A percentile compares a stretch with the other conserved stretches of the same genome.
These are phyloP conservation scores for Solanum etuberosum DNA, from an alignment of 257 asterid species.

Conservation along the genomic window DNA sequence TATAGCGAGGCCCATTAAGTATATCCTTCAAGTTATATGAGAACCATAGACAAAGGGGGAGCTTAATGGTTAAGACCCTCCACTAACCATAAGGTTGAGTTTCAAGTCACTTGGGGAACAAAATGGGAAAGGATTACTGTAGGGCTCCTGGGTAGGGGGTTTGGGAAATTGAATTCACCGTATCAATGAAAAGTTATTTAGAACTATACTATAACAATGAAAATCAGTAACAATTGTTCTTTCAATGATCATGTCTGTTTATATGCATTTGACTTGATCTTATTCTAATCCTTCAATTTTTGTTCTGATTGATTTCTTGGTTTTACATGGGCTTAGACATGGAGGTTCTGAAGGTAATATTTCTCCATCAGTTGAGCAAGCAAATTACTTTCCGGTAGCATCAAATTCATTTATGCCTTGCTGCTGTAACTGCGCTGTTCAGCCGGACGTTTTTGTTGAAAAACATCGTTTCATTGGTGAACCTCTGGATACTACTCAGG, in stretches of 20 bases:
- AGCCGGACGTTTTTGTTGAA: constrained; percentile 7
- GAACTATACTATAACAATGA: neutral
- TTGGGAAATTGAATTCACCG: neutral
- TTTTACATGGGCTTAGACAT: constrained; percentile 5
- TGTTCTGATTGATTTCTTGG: neutral
- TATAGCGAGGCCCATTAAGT: neutral
- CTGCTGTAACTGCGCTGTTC: constrained; percentile 14
- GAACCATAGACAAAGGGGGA: neutral
- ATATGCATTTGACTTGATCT: neutral
- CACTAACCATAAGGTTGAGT: neutral
- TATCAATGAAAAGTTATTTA: neutral
- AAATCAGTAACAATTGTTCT: neutral
- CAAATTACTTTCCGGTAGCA: constrained; percentile 19
- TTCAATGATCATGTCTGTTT: neutral
- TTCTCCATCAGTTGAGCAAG: constrained; percentile 12
- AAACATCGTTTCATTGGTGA: constrained; percentile 9
- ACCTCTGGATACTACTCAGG: constrained; percentile 2
- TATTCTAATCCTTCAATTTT: neutral
- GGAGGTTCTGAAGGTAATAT: constrained; percentile 14
- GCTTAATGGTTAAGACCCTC: neutral
- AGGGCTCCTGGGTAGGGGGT: neutral
- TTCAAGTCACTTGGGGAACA: neutral
- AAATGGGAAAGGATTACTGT: neutral
- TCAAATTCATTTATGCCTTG: constrained; percentile 13
- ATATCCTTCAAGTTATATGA: neutral